Percentiles rank a stretch among this genome's conserved stretches.
phyloP scores from a whole-genome alignment of 345 rosid genomes.

The Hevea brasiliensis region DNA sequence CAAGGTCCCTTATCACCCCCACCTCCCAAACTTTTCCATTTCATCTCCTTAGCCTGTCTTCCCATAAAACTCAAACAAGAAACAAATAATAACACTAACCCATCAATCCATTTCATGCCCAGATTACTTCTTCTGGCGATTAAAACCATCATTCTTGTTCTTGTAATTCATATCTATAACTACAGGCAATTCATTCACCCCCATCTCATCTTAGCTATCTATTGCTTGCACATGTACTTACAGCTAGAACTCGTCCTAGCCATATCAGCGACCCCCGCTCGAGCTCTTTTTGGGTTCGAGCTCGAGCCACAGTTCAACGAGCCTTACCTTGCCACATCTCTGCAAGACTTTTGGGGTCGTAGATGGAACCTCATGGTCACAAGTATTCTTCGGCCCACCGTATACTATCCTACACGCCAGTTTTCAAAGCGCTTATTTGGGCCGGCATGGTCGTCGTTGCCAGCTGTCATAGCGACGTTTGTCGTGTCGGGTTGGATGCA shows the following conservation, averaged over 20 bases:
- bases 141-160: conserved; percentile 18
- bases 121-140: conserved; percentile 25
- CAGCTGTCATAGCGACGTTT: conserved; percentile 31
- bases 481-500: conserved; percentile 33
- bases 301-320: conserved; percentile 39
- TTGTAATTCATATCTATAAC: background rate
- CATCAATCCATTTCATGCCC: background rate
- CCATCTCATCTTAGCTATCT: background rate
- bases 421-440: conserved; percentile 7
- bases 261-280: background rate
- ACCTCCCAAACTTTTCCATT: conserved; percentile 42
- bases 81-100: background rate
- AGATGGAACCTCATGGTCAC: conserved; percentile 40
- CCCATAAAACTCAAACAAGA: conserved; percentile 43
- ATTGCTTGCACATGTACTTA: background rate
- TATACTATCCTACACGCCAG: conserved; percentile 24
- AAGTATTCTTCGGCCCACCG: conserved; percentile 29
- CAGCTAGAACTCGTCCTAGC: background rate
- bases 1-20: conserved; percentile 58
- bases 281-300: conserved; percentile 20
- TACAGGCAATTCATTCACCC: background rate
- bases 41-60: conserved; percentile 56
- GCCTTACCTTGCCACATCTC: conserved; percentile 36
- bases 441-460: conserved; percentile 22
- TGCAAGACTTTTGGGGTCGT: conserved; percentile 39